These are phyloP conservation scores for Blastobotrys robertii DNA, from an alignment of 805 yeast genomes.

Conservation along the genomic window DNA sequence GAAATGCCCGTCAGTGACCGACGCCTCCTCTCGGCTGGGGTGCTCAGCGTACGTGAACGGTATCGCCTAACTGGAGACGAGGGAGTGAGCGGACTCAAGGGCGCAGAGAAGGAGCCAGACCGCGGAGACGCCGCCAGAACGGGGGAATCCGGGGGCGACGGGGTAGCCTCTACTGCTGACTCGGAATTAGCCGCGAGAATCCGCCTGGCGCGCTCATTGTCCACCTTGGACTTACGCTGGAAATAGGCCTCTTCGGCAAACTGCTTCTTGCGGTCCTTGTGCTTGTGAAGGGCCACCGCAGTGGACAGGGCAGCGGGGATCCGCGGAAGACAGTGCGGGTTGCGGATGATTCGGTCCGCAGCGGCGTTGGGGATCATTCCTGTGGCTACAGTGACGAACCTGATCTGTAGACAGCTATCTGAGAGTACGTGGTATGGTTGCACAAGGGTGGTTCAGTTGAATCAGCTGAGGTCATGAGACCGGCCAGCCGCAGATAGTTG, in stretches of 20 bases:
- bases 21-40: too few relatives aligned
- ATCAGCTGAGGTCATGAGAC: not conserved
- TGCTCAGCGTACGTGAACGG: too few relatives aligned
- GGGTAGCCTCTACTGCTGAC: not conserved
- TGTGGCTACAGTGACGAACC: not conserved
- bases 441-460: not conserved
- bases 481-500: not conserved
- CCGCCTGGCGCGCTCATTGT: slow-evolving; percentile 7
- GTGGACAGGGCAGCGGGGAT: slow-evolving; percentile 13
- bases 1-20: too few relatives aligned
- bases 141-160: slow-evolving; percentile 7
- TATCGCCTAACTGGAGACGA: too few relatives aligned
- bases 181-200: slow-evolving; percentile 4
- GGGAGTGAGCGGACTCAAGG: too few relatives aligned
- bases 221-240: slow-evolving; percentile 9
- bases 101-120: too few relatives aligned
- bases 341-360: slow-evolving; percentile 18
- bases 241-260: slow-evolving; percentile 9
- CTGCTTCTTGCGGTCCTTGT: slow-evolving; percentile 14
- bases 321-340: slow-evolving; percentile 19
- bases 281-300: slow-evolving; percentile 12
- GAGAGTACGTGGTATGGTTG: too few relatives aligned
- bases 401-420: too few relatives aligned
- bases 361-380: slow-evolving; percentile 17
- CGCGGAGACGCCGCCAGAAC: not conserved